Base-by-base conservation (phyloP, 2,329 filamentous ascomycete species). In the Didymella pinodella region DNA sequence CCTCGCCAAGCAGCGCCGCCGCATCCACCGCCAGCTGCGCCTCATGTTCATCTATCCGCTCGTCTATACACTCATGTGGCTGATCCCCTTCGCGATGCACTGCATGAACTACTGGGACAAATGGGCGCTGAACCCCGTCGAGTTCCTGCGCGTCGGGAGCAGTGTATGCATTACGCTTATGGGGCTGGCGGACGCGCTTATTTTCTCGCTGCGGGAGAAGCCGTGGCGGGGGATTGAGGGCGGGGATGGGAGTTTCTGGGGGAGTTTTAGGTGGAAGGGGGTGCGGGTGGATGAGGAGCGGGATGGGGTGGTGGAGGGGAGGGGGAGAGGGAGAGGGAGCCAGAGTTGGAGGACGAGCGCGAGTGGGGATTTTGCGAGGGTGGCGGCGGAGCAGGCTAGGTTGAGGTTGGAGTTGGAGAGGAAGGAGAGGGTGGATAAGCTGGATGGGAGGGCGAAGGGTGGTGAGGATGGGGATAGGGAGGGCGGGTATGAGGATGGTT, bases 41-140 rank as follows among this genome's bases (percentile, higher is more conserved):
- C 84, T 90, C 29, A 81, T 93, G 18, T 92, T 93, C 76, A 86
- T 92, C 47, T 94, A 94, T 72, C 91, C 91, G 0, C 72, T 89
- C 18, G 84, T 90, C 4, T 93, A 94, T 75, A 81, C 90, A 20
- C 75, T 86, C 4, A 85, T 91, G 64, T 94, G 91, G 91, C 77
- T 90, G 3, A 77, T 90, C 7, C 90, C 91, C 0, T 91, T 93
- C 66, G 78, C 88, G 2, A 81, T 82, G 2, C 88, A 93, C 72
- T 81, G 87, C 48, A 76, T 88, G 48, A 82, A 82, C 52, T 90
- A 88, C 75, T 80, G 81, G 62, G 79, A 87, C 48, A 69, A 77
- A 48, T 85, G 79, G 54, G 83, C 80, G 7, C 64, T 72, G 16
- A 73, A 84, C 47, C 84, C 84, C 1, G 82, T 89, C 0, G 88